Evolutionary conservation across 805 yeast species (phyloP).

Genomic region (Saturnispora saitoi): DNA sequence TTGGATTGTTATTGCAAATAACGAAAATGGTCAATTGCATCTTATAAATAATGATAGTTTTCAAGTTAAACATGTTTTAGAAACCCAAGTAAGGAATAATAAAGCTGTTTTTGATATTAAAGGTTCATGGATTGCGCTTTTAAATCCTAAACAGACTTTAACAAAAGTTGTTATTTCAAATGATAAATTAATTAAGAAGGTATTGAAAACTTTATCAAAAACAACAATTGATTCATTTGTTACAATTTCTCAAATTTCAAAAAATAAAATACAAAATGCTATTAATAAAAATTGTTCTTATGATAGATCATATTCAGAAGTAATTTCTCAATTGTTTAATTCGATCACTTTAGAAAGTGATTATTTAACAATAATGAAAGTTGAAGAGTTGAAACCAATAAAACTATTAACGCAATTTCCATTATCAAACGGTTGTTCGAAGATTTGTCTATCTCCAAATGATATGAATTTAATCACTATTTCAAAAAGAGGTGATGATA

Average conservation of each 20-base stretch:
- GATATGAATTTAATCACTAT: slow-evolving; percentile 49
- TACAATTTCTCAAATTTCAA: slow-evolving; percentile 39
- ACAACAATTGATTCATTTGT: slow-evolving; percentile 38
- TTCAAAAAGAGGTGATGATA: slow-evolving; percentile 50
- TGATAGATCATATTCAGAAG: slow-evolving; percentile 15
- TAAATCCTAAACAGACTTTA: slow-evolving; percentile 19
- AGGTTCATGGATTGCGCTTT: slow-evolving; percentile 38
- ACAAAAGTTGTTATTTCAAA: slow-evolving; percentile 40
- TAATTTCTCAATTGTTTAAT: slow-evolving; percentile 23
- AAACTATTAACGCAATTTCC: slow-evolving; percentile 36
- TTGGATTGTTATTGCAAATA: slow-evolving; percentile 16
- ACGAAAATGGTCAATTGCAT: slow-evolving; percentile 14
- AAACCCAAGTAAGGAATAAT: slow-evolving; percentile 24
- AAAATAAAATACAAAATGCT: slow-evolving; percentile 35
- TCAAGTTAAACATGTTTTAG: not conserved
- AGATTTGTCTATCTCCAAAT: slow-evolving; percentile 51
- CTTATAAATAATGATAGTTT: slow-evolving; percentile 8
- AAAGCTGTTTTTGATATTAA: slow-evolving; percentile 40
- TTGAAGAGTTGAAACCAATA: slow-evolving; percentile 26
- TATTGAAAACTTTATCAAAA: slow-evolving; percentile 40
- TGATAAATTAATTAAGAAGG: slow-evolving; percentile 39
- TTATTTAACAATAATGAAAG: slow-evolving; percentile 40
- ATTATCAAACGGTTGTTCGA: slow-evolving; percentile 56
- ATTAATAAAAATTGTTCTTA: not conserved
- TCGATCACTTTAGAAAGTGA: slow-evolving; percentile 23